These are phyloP conservation scores for Trichosporon sp. DNA, from an alignment of 1,284 basidiomycete species.

Conservation along the genomic window DNA sequence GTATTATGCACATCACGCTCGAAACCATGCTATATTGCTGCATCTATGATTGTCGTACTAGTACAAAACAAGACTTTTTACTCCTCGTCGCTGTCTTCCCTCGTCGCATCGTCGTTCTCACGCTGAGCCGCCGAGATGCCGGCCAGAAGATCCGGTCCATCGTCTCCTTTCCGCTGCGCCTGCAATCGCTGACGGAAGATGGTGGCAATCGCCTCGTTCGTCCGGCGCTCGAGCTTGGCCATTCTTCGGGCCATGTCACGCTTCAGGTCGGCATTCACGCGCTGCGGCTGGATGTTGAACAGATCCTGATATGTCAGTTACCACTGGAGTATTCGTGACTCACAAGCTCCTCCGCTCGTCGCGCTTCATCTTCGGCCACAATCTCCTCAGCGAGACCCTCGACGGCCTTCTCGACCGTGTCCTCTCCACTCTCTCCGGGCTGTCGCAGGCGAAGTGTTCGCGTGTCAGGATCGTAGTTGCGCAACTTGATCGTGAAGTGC, in stretches of 20 bases:
- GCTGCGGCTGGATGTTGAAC: constrained; percentile 93
- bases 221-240: constrained; percentile 78
- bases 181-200: constrained; percentile 58
- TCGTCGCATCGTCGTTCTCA: constrained; percentile 28
- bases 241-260: constrained; percentile 87
- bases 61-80: constrained; percentile 11
- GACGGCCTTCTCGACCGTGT: constrained; percentile 81
- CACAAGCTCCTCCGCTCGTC: constrained; percentile 79
- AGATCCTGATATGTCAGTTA: constrained; percentile 63
- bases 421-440: constrained; percentile 56
- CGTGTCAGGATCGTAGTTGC: constrained; percentile 81
- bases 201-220: constrained; percentile 84
- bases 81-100: constrained; percentile 28
- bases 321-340: constrained; percentile 32
- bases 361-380: constrained; percentile 75
- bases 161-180: constrained; percentile 37
- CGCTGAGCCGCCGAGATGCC: constrained; percentile 43
- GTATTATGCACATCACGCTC: constrained; percentile 2
- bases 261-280: constrained; percentile 95
- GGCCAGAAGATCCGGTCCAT: constrained; percentile 42
- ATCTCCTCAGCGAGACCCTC: constrained; percentile 77
- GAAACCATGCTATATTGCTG: neutral
- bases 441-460: constrained; percentile 64
- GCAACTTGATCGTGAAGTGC: constrained; percentile 60
- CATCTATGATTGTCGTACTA: neutral